phyloP scores from a whole-genome alignment of 495 filamentous ascomycete species.

The Geopyxis carbonaria region DNA sequence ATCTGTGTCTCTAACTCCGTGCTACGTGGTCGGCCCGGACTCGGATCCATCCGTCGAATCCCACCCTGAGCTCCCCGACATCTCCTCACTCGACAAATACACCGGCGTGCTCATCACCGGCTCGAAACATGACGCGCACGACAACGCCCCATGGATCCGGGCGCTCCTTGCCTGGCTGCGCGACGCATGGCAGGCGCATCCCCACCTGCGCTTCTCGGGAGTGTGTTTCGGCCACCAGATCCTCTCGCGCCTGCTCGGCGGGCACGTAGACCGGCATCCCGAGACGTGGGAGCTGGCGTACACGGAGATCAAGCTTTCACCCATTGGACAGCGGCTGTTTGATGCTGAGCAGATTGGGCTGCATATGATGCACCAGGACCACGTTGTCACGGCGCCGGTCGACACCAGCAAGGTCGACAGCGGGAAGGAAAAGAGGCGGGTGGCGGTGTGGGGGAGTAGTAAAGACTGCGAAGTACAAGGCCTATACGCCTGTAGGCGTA shows the following conservation, averaged over 20 bases:
- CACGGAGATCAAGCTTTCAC: conserved; percentile 21
- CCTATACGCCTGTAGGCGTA: conserved; percentile 26
- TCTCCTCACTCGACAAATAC: conserved; percentile 15
- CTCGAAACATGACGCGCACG: conserved; percentile 16
- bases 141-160: conserved; percentile 13
- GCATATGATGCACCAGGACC: conserved; percentile 28
- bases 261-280: conserved; percentile 17
- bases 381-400: conserved; percentile 18
- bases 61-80: conserved; percentile 19
- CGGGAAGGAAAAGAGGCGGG: conserved; percentile 23
- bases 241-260: conserved; percentile 27
- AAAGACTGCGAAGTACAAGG: conserved; percentile 29
- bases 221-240: conserved; percentile 37
- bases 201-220: conserved; percentile 32
- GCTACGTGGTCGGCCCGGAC: conserved; percentile 20
- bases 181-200: conserved; percentile 25
- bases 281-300: conserved; percentile 14
- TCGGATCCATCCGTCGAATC: conserved; percentile 8
- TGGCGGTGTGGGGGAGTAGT: conserved; percentile 25
- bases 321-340: conserved; percentile 13
- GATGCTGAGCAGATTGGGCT: conserved; percentile 19
- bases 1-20: conserved; percentile 18
- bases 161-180: conserved; percentile 19
- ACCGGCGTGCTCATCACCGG: conserved; percentile 11
- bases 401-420: conserved; percentile 26